Conservation (phyloP, 2,329 filamentous ascomycete species). For the Xylariaceae sp. region DNA sequence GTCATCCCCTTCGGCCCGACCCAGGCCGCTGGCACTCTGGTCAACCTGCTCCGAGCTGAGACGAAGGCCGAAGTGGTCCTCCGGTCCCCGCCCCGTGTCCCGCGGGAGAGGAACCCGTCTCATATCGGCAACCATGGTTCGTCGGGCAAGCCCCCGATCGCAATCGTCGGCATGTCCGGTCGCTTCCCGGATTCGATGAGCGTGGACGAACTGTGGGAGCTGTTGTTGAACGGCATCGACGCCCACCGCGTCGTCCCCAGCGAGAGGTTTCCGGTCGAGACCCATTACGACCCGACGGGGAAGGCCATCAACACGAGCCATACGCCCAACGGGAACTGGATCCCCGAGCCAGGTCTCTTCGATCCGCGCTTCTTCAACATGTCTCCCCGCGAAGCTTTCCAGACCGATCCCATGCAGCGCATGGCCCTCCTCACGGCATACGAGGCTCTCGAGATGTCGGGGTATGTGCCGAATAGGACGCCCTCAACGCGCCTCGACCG, state of each 20-base stretch:
- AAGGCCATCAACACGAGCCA: slow-evolving; percentile 72
- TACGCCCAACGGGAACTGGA: slow-evolving; percentile 69
- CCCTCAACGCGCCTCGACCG: slow-evolving; percentile 58
- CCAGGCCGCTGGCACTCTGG: slow-evolving; percentile 42
- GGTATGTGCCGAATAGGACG: slow-evolving; percentile 68
- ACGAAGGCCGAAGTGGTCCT: slow-evolving; percentile 40
- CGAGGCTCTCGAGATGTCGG: slow-evolving; percentile 76
- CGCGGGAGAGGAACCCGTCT: slow-evolving; percentile 31
- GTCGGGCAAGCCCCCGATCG: slow-evolving; percentile 60
- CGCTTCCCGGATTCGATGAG: slow-evolving; percentile 69
- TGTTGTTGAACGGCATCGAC: slow-evolving; percentile 68
- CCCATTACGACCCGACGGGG: slow-evolving; percentile 65
- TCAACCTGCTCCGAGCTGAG: slow-evolving; percentile 37
- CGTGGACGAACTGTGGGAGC: slow-evolving; percentile 68
- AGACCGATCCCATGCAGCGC: slow-evolving; percentile 77
- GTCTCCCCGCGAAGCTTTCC: slow-evolving; percentile 73
- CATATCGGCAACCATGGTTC: slow-evolving; percentile 44
- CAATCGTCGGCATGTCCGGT: slow-evolving; percentile 78
- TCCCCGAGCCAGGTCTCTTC: slow-evolving; percentile 70
- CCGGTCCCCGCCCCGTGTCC: slow-evolving; percentile 32
- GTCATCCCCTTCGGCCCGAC: slow-evolving; percentile 47
- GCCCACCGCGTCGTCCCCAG: slow-evolving; percentile 63
- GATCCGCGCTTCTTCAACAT: slow-evolving; percentile 86
- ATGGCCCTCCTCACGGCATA: slow-evolving; percentile 72
- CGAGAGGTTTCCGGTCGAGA: slow-evolving; percentile 68